Evolutionary conservation across 768 basidiomycete species (phyloP).

Genomic region (Kwoniella mangroviensis): DNA sequence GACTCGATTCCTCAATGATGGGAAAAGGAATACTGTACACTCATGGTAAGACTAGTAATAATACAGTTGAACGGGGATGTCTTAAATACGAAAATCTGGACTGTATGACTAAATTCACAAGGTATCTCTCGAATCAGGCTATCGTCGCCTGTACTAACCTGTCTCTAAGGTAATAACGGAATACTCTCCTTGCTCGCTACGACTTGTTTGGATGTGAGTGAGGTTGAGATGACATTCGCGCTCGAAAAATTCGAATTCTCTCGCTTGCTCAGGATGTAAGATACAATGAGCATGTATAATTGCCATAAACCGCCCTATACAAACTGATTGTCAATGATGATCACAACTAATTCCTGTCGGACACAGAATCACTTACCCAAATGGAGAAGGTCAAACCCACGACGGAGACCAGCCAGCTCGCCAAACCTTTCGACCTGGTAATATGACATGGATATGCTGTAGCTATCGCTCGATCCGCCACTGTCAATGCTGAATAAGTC

Average conservation of each 20-base stretch:
- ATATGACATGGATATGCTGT: slow-evolving; percentile 2
- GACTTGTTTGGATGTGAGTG: background rate
- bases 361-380: slow-evolving; percentile 1
- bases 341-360: background rate
- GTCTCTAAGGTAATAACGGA: background rate
- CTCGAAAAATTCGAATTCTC: background rate
- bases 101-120: too few species aligned
- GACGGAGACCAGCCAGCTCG: background rate
- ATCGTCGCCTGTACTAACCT: background rate
- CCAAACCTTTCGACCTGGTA: background rate
- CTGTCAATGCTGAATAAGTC: background rate
- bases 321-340: background rate
- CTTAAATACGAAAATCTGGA: too few species aligned
- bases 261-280: background rate
- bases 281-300: background rate
- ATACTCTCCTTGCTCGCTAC: background rate
- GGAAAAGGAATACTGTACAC: too few species aligned
- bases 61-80: too few species aligned
- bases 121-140: background rate
- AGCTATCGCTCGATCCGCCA: background rate
- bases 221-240: background rate
- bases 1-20: too few species aligned
- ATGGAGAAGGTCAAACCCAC: slow-evolving; percentile 7
- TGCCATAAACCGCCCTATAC: background rate
- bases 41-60: too few species aligned